Percentiles rank a stretch among this genome's conserved stretches.
Conservation (phyloP, 2,329 filamentous ascomycete species). For the Metarhizium brunneum region DNA sequence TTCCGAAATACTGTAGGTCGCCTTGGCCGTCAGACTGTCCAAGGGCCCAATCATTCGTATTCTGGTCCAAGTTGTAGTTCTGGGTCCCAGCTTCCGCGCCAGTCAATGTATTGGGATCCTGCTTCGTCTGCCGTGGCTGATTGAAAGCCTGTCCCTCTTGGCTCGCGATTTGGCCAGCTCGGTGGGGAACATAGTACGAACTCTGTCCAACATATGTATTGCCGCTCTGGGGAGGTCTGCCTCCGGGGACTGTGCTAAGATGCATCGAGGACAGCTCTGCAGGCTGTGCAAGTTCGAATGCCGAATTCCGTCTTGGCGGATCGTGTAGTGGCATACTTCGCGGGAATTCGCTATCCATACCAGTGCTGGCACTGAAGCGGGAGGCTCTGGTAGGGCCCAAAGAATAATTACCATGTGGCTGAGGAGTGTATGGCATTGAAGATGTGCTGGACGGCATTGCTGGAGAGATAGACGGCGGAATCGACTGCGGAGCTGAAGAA, state of each 20-base stretch:
- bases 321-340: conserved; percentile 15
- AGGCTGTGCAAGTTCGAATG: conserved; percentile 10
- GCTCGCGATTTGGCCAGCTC: conserved; percentile 5
- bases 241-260: conserved; percentile 7
- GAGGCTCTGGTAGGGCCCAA: conserved; percentile 9
- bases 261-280: conserved; percentile 9
- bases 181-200: conserved; percentile 12
- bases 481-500: conserved; percentile 9
- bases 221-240: conserved; percentile 5
- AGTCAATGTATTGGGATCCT: conserved; percentile 7
- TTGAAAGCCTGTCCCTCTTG: conserved; percentile 11
- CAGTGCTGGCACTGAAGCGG: conserved; percentile 10
- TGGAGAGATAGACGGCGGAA: conserved; percentile 9
- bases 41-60: not conserved
- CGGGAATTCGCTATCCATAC: conserved; percentile 14
- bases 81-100: not conserved
- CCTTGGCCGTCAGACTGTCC: not conserved
- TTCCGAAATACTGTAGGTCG: conserved; percentile 1
- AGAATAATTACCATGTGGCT: conserved; percentile 12
- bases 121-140: conserved; percentile 11
- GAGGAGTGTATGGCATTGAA: conserved; percentile 1
- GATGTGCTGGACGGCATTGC: conserved; percentile 4
- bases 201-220: conserved; percentile 3
- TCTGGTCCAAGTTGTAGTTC: not conserved
- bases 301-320: conserved; percentile 11